Evolutionary conservation across 2,329 filamentous ascomycete species (phyloP).

Genomic region (Xylaria sp.): DNA sequence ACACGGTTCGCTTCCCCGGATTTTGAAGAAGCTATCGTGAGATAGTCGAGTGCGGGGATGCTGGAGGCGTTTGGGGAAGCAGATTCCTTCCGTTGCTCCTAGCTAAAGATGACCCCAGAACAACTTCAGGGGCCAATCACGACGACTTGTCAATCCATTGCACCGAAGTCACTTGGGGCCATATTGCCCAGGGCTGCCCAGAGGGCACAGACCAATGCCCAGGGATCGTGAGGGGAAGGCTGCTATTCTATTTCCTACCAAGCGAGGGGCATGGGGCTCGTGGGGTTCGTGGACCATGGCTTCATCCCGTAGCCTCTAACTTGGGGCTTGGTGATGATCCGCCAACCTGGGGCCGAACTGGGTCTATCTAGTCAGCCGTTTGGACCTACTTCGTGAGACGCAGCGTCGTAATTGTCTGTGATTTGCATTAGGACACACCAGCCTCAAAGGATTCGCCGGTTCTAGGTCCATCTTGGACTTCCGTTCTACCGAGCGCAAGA

Average conservation of each 20-base stretch:
- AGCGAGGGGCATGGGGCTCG: background rate
- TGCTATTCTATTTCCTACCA: no score
- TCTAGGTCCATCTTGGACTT: constrained; percentile 14
- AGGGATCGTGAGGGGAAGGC: background rate
- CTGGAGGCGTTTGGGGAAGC: constrained; percentile 15
- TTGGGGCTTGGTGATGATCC: background rate
- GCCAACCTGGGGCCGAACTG: constrained; percentile 2
- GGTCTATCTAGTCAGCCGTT: background rate
- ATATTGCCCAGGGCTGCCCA: background rate
- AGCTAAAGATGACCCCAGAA: constrained; percentile 10
- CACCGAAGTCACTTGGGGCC: constrained; percentile 2
- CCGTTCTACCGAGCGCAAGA: constrained; percentile 24
- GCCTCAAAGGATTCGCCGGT: constrained; percentile 7
- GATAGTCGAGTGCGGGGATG: constrained; percentile 7
- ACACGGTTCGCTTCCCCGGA: constrained; percentile 4
- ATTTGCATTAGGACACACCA: background rate
- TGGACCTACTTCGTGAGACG: background rate
- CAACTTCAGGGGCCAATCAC: constrained; percentile 8
- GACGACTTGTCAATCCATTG: constrained; percentile 9
- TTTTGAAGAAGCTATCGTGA: constrained; percentile 11
- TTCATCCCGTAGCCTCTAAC: background rate
- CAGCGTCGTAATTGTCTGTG: background rate
- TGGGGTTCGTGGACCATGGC: constrained; percentile 6
- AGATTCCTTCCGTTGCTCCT: constrained; percentile 25
- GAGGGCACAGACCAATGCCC: background rate